Evolutionary conservation across 1,284 basidiomycete species (phyloP), one percentile per base, ranked within the genome.

Genomic region (Ceratobasidium sp.): DNA sequence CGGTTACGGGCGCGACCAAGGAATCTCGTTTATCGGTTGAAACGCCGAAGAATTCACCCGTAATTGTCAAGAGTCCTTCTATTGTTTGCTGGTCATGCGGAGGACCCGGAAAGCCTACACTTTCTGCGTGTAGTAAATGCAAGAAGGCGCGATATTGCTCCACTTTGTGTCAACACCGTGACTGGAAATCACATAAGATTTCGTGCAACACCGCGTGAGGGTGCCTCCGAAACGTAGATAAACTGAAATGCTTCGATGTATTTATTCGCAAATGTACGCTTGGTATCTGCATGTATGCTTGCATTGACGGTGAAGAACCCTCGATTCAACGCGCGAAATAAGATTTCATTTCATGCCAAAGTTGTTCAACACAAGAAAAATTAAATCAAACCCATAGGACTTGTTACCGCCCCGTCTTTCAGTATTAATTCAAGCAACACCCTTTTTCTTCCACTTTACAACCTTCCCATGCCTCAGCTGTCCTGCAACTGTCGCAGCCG

Each of bases 381-480:
- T 41, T 41, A 41, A 41, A 41, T 41, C 36, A 41, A 41, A 41
- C 36, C 4, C 36, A n/a, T n/a, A n/a, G n/a, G n/a, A n/a, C n/a
- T n/a, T n/a, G n/a, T n/a, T n/a, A n/a, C n/a, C 36, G 36, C 36
- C 4, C 41, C 17, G 17, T 24, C 11, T 27, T 15, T 24, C n/a
- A n/a, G 14, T 9, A n/a, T 31, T 24, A 54, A n/a, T 31, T 31
- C 33, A 56, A 33, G 41, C 41, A 3, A 17, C 11, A 27, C 19
- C 41, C 56, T 73, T 48, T 27, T 59, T 59, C 6, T 65, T 51
- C 76, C 76, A 76, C 14, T 45, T 47, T 27, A 76, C 75, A 19
- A 75, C 62, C 60, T 65, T 62, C 47, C 76, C 76, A 48, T 77
- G 76, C 6, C 76, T 57, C 31, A 77, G 51, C 33, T 77, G 76